Base-by-base conservation (phyloP, 148 eudicot species). In the Polygonum aviculare region DNA sequence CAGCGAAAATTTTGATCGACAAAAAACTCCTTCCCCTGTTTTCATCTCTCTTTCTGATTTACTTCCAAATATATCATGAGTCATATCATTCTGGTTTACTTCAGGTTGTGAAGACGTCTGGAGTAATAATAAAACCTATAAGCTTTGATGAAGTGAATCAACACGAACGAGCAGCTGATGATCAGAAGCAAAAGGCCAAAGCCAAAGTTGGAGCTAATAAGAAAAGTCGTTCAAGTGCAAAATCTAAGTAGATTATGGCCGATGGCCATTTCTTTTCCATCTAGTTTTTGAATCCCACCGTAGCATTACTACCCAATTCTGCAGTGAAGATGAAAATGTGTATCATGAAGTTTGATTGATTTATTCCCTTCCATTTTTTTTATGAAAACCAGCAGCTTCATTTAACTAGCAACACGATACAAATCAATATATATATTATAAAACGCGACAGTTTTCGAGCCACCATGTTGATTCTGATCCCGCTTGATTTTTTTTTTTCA, bases 111-210 rank as follows among this genome's bases (percentile, higher is more conserved):
- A 96, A 93, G 90, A 91, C 67, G 79, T 21, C 97, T 40, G 99
- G 99, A 31, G 79, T 92, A 65, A 92, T 84, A 39, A 95, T 95
- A 79, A 80, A 87, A 73, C 99, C 99, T 7, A 93, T 95, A 55
- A 75, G 80, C 79, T 88, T 73, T 49, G 79, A 90, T 79, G 99
- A 95, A 35, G 84, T 87, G 73, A 84, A 86, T 79, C 87, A 93
- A 36, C 87, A 87, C 76, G 90, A 83, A 47, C 86, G 74, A 83
- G 76, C 59, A 7, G 77, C 9, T 16, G 90, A 83, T 55, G 80
- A 78, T 70, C 81, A 78, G 74, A 85, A 81, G 21, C 36, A 63
- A 26, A 82, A 74, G 60, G 1, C 73, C 4, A 89, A 86, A 73
- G 78, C 80, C 26, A 79, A 85, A 81, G 78, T 21, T 33, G 76